These are phyloP conservation scores for Chytriomyces sp. DNA, from an alignment of 192 early-diverging fungal species.

Conservation along the genomic window DNA sequence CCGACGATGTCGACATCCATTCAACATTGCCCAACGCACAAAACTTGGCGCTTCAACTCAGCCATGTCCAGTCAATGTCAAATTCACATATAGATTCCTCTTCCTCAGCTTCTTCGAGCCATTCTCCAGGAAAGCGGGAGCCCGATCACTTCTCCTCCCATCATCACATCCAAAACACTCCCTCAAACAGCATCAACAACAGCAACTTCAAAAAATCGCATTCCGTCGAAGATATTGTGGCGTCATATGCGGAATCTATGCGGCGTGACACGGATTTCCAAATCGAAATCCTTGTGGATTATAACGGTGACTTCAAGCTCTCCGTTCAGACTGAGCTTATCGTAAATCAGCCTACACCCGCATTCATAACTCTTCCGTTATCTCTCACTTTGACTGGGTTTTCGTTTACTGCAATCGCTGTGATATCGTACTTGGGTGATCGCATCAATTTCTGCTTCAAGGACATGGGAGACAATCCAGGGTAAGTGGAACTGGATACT, in stretches of 20 bases:
- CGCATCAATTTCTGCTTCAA: constrained; percentile 67
- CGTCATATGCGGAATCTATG: constrained; percentile 39
- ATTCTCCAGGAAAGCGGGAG: neutral
- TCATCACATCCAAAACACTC: neutral
- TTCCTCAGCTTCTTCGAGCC: constrained; percentile 5
- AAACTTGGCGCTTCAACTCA: constrained; percentile 6
- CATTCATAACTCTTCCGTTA: constrained; percentile 63
- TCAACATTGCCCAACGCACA: neutral
- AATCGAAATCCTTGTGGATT: constrained; percentile 57
- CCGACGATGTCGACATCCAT: constrained; percentile 52
- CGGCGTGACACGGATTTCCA: constrained; percentile 55
- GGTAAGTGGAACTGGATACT: constrained; percentile 29
- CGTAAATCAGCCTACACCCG: constrained; percentile 68
- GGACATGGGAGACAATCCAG: constrained; percentile 46
- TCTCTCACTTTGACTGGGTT: constrained; percentile 61
- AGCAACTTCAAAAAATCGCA: constrained; percentile 22
- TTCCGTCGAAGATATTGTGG: constrained; percentile 43
- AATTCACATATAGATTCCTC: neutral
- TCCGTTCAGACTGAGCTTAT: constrained; percentile 61
- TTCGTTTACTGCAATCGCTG: constrained; percentile 57
- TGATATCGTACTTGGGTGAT: constrained; percentile 66
- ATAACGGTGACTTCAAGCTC: constrained; percentile 60
- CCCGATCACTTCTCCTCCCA: neutral
- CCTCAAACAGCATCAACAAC: neutral
- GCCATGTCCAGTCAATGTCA: neutral